phyloP scores from a whole-genome alignment of 2,329 filamentous ascomycete genomes.

The Verticillium nonalfalfae region DNA sequence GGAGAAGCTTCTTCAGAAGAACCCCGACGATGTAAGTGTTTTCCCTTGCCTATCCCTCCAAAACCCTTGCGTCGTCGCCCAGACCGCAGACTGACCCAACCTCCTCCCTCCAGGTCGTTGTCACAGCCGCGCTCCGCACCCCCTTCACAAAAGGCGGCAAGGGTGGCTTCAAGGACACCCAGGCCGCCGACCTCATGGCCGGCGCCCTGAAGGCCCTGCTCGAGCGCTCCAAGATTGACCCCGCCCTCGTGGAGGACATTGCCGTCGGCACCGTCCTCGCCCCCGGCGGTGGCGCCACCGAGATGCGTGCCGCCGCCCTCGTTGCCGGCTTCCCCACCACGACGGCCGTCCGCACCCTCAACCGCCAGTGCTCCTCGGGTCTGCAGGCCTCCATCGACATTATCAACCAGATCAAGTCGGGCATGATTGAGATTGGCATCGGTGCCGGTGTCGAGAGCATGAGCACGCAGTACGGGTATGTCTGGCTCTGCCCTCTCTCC shows the following conservation, averaged over 20 bases:
- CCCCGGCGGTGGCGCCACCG: constrained; percentile 89
- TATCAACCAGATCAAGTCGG: constrained; percentile 82
- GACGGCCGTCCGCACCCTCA: constrained; percentile 79
- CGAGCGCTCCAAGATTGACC: constrained; percentile 82
- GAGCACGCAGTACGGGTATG: constrained; percentile 82
- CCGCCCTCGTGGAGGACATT: constrained; percentile 82
- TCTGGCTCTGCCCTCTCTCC: constrained; percentile 4
- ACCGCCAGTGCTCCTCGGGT: constrained; percentile 91
- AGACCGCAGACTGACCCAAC: constrained; percentile 11
- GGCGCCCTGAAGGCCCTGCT: constrained; percentile 79
- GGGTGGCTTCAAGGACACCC: constrained; percentile 93
- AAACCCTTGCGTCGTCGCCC: background rate
- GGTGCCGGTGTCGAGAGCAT: constrained; percentile 97
- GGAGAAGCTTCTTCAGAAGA: constrained; percentile 58
- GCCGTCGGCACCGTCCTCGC: constrained; percentile 86
- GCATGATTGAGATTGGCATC: constrained; percentile 93
- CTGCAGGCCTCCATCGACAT: constrained; percentile 91
- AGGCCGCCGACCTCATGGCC: constrained; percentile 76
- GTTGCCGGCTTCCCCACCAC: constrained; percentile 86
- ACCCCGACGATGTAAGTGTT: constrained; percentile 57
- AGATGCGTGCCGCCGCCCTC: constrained; percentile 88
- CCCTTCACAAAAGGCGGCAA: constrained; percentile 90
- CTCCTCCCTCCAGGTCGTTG: constrained; percentile 58
- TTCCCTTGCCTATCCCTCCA: background rate
- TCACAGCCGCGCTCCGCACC: constrained; percentile 87